Percentiles rank a stretch among this genome's conserved stretches.
These are phyloP conservation scores for Boletus tomentosulus DNA, from an alignment of 768 basidiomycete species.

Conservation along the genomic window DNA sequence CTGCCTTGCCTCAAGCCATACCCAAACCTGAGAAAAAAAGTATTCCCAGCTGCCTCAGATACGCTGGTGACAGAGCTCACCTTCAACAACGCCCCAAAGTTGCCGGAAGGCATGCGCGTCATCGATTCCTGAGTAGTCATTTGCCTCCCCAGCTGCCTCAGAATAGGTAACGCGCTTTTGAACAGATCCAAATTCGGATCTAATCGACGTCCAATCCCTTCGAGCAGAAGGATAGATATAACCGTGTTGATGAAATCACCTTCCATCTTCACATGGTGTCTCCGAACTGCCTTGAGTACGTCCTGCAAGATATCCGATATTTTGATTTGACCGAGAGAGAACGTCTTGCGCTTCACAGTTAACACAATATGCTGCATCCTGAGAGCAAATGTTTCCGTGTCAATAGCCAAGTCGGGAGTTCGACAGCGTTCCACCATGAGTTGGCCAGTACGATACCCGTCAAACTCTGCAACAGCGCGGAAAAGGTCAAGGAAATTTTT, in stretches of 20 bases:
- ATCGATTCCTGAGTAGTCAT: constrained; percentile 75
- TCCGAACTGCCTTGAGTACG: constrained; percentile 79
- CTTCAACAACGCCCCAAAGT: constrained; percentile 86
- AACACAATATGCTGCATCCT: constrained; percentile 97
- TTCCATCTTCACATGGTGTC: constrained; percentile 98
- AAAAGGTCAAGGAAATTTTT: constrained; percentile 96
- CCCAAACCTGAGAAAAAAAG: constrained; percentile 63
- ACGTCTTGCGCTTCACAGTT: constrained; percentile 92
- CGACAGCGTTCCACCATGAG: constrained; percentile 96
- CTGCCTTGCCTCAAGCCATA: constrained; percentile 89
- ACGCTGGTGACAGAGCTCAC: constrained; percentile 38
- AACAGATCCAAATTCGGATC: constrained; percentile 93
- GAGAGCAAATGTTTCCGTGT: constrained; percentile 92
- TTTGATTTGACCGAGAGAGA: constrained; percentile 94
- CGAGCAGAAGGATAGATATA: constrained; percentile 86
- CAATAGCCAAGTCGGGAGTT: constrained; percentile 83
- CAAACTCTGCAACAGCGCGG: constrained; percentile 92
- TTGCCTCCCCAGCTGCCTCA: constrained; percentile 86
- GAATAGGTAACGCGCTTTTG: constrained; percentile 90
- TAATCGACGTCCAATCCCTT: constrained; percentile 92
- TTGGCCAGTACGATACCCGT: constrained; percentile 91
- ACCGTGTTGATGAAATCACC: constrained; percentile 99
- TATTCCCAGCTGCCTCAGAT: not conserved
- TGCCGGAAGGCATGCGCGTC: constrained; percentile 58
- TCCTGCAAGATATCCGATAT: constrained; percentile 91